Base-by-base conservation (phyloP, 495 filamentous ascomycete species). In the Saxispiralis lemnorum region DNA sequence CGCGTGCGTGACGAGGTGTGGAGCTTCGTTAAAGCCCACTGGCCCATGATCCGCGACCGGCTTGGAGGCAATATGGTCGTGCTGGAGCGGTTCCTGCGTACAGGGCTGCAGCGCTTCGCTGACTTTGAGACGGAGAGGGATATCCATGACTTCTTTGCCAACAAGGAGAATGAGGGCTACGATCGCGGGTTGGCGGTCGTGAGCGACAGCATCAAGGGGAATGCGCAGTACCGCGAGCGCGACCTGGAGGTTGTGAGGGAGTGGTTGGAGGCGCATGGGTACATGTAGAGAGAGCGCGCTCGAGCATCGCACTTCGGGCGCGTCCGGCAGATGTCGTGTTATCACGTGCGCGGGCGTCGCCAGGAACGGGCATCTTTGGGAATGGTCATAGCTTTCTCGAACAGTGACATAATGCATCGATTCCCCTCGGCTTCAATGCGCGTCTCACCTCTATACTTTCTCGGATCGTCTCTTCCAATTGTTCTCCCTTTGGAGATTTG, bases 11-110 rank as follows among this genome's bases (percentile, higher is more conserved):
- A 69, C 39, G 63, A 75, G 4, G 67, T 89, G 32, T 97, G 89
- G 89, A 65, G 78, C 34, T 93, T 81, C 59, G 69, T 93, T 46
- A 80, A 81, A 53, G 66, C 73, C 6, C 73, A 93, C 62, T 97
- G 87, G 81, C 63, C 66, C 9, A 61, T 63, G 33, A 67, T 93
- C 14, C 66, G 72, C 31, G 62, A 67, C 39, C 78, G 75, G 52
- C 66, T 95, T 38, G 74, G 79, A 46, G 66, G 71, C 1, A 94
- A 92, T 62, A 78, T 82, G 46, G 78, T 94, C 21, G 74, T 94
- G 18, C 65, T 93, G 39, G 87, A 95, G 62, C 75, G 86, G 16
- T 89, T 93, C 61, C 56, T 97, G 50, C 76, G 79, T 48, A 67
- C 78, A 51, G 75, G 73, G 16, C 66, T 97, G 46, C 69, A 71